A percentile compares a stretch with the other conserved stretches of the same genome.
Conservation (phyloP, 208 protist species). For the Leishmania tropica region DNA sequence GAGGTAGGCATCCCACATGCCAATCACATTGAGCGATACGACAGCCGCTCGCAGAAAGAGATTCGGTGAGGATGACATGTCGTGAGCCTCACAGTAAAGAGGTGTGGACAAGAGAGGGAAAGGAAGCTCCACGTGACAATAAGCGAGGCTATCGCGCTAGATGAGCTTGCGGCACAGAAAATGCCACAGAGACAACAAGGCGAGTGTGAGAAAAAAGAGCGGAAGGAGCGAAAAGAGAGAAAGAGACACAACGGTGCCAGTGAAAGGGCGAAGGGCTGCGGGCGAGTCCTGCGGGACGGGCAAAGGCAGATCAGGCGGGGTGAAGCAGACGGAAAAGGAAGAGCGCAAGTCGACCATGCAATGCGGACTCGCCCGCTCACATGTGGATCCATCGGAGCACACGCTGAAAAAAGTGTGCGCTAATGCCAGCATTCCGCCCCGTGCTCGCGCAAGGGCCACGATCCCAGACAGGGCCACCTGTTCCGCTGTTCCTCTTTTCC, state of each 20-base stretch:
- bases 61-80: slow-evolving; percentile 6
- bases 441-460: background rate
- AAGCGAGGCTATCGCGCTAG: background rate
- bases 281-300: background rate
- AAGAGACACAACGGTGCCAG: background rate
- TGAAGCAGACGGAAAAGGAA: background rate
- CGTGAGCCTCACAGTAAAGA: background rate
- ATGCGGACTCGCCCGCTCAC: background rate
- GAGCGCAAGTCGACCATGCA: background rate
- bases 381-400: background rate
- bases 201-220: slow-evolving; percentile 3
- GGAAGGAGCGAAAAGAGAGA: background rate
- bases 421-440: no score
- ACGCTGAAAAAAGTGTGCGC: background rate
- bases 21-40: slow-evolving; percentile 48
- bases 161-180: background rate
- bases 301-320: background rate
- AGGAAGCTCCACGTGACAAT: background rate
- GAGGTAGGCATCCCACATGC: slow-evolving; percentile 62
- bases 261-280: background rate
- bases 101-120: background rate
- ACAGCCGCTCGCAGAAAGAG: slow-evolving; percentile 46
- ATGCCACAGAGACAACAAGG: background rate
- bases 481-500: background rate
- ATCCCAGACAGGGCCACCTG: background rate